Evolutionary conservation across 208 protist genomes (phyloP).

Genomic region (Sergeia podlipaevii): DNA sequence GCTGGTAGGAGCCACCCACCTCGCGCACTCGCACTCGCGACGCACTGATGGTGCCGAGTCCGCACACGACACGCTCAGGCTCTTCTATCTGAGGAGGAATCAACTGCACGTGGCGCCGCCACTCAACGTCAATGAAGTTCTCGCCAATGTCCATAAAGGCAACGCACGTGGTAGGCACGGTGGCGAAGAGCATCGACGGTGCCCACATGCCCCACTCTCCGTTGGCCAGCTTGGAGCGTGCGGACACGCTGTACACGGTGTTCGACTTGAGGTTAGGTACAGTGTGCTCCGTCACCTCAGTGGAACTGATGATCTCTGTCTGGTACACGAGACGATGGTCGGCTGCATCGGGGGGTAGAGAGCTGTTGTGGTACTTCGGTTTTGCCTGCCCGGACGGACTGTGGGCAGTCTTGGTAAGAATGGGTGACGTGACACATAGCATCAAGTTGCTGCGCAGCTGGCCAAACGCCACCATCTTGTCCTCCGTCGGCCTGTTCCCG

Average conservation of each 20-base stretch:
- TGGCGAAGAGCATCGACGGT: constrained; percentile 74
- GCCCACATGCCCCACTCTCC: constrained; percentile 92
- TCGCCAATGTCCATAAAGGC: constrained; percentile 85
- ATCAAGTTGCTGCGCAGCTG: constrained; percentile 73
- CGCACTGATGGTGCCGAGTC: constrained; percentile 68
- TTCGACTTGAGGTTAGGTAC: constrained; percentile 86
- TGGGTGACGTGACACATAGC: constrained; percentile 90
- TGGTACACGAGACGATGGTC: constrained; percentile 84
- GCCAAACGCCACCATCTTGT: constrained; percentile 75
- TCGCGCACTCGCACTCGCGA: constrained; percentile 85
- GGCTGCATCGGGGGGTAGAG: constrained; percentile 62
- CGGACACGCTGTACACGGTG: constrained; percentile 85
- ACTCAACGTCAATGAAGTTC: constrained; percentile 73
- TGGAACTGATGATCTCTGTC: constrained; percentile 67
- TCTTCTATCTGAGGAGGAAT: constrained; percentile 58
- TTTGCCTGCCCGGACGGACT: constrained; percentile 28
- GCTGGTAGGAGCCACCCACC: constrained; percentile 50
- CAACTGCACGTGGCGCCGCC: constrained; percentile 67
- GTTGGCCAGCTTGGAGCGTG: constrained; percentile 79
- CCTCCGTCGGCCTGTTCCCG: constrained; percentile 68
- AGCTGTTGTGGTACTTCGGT: constrained; percentile 54
- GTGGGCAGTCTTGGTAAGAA: constrained; percentile 59
- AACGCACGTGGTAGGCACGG: constrained; percentile 72
- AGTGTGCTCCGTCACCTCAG: constrained; percentile 58
- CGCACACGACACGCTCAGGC: constrained; percentile 41